Evolutionary conservation across 306 rosid genomes (phyloP), one percentile per base, ranked within the genome.

Genomic region (Castanea mollissima): DNA sequence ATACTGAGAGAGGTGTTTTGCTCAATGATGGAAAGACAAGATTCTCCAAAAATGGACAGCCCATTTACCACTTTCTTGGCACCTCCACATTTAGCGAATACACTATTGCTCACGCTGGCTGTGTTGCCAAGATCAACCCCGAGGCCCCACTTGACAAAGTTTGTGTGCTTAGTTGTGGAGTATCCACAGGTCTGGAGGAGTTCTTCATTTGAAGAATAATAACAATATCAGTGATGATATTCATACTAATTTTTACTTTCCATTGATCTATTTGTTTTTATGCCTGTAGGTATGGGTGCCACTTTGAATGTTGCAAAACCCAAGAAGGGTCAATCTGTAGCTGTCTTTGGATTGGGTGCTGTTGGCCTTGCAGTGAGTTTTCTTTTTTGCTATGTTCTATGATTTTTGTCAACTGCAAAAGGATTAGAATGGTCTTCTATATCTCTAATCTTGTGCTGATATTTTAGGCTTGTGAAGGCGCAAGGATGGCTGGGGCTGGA

Each of bases 101-200:
- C 87, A 94, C 97, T n/a, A 95, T 94, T 58, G 70, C 67, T 18
- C 97, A 94, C 73, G 87, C 87, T 21, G 97, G 98, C 32, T 92
- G 93, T 52, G 86, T 94, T 59, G 97, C 91, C 21, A 94, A 94
- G 92, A 79, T 92, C 86, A 90, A 92, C 86, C 95, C 95, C 31
- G 89, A 83, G 4, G 97, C 97, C 0, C 99, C 99, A 13, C 93
- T 94, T 15, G 99, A 94, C 86, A 91, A 94, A 90, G 92, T 94
- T 23, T 94, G 97, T 67, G 4, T 95, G 41, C 99, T 95, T 71
- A 95, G 99, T 51, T 94, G 99, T 31, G 97, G 99, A 82, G 79
- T 94, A 1, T 88, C 95, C 88, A 94, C 97, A 81, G 99, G 98
- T 91, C 64, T 9, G 79, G 3, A 82, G 19, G 19, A 73, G 5